Evolutionary conservation across 75 land plant genomes (phyloP).

Genomic region (Ceratopteris richardii): DNA sequence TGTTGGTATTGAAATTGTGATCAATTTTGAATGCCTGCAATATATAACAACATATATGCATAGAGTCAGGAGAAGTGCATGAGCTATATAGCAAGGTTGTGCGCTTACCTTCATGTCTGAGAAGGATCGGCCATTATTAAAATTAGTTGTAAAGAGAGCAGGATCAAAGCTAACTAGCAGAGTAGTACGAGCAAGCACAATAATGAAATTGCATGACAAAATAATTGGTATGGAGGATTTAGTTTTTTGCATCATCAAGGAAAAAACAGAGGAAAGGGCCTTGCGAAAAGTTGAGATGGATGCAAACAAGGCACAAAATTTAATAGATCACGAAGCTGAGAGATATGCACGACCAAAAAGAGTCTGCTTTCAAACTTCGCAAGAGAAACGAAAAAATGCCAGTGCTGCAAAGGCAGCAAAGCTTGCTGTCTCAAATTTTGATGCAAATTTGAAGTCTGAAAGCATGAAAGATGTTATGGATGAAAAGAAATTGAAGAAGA

Average conservation of each 20-base stretch:
- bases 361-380: slow-evolving; percentile 77
- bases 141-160: slow-evolving; percentile 76
- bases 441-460: no score
- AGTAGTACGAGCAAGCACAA: slow-evolving; percentile 63
- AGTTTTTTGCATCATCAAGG: slow-evolving; percentile 50
- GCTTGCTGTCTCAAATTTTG: neutral
- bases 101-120: slow-evolving; percentile 94
- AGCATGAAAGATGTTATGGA: no score
- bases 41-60: slow-evolving; percentile 92
- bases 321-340: slow-evolving; percentile 82
- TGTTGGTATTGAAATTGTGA: slow-evolving; percentile 86
- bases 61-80: slow-evolving; percentile 95
- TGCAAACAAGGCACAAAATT: slow-evolving; percentile 92
- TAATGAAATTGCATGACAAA: slow-evolving; percentile 58
- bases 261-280: slow-evolving; percentile 85
- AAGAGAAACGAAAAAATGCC: slow-evolving; percentile 59
- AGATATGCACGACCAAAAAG: slow-evolving; percentile 86
- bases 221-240: slow-evolving; percentile 87
- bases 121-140: slow-evolving; percentile 70
- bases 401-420: slow-evolving; percentile 48
- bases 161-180: slow-evolving; percentile 74
- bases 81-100: slow-evolving; percentile 92
- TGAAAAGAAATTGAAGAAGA: neutral
- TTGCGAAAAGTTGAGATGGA: slow-evolving; percentile 98
- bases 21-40: slow-evolving; percentile 88